These are phyloP conservation scores for Raddia guianensis DNA, from an alignment of 176 grass and related monocot species.

Conservation along the genomic window DNA sequence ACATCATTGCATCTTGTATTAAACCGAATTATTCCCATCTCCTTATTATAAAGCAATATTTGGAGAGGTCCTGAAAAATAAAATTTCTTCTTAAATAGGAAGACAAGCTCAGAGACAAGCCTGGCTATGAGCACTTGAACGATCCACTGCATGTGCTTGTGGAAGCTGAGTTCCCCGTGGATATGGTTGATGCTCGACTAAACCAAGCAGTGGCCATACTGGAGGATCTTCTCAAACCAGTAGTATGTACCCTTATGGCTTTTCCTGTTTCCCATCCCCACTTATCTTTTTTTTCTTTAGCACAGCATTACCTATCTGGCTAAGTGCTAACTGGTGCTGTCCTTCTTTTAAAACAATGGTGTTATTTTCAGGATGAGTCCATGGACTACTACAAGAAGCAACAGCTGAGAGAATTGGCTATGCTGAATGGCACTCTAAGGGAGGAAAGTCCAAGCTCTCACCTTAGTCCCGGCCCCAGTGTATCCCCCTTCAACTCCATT, in stretches of 20 bases:
- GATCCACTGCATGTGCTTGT: conserved; percentile 92
- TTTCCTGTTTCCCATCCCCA: not conserved
- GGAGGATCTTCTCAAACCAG: conserved; percentile 94
- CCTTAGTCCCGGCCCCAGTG: conserved; percentile 71
- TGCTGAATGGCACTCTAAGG: conserved; percentile 89
- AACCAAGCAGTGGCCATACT: conserved; percentile 84
- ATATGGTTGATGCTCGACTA: conserved; percentile 67
- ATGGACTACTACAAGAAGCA: conserved; percentile 98
- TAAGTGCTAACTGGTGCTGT: conserved; percentile 1
- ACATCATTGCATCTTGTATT: conserved; percentile 9
- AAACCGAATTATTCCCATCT: not conserved
- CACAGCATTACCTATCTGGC: not conserved
- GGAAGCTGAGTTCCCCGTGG: conserved; percentile 75
- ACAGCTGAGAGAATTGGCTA: conserved; percentile 89
- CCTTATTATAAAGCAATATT: not conserved
- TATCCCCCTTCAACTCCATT: conserved; percentile 81
- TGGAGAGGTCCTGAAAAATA: conserved; percentile 25
- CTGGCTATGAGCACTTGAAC: conserved; percentile 94
- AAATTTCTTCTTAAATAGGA: conserved; percentile 54
- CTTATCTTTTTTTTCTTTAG: conserved; percentile 25
- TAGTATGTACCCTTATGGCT: conserved; percentile 45
- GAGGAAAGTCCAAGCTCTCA: conserved; percentile 77
- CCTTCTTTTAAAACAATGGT: not conserved
- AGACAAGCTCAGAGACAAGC: conserved; percentile 90
- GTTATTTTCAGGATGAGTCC: conserved; percentile 68